A percentile compares a stretch with the other conserved stretches of the same genome.
Conservation (phyloP, 2,329 filamentous ascomycete genomes). For the Rhinocladiella similis region DNA sequence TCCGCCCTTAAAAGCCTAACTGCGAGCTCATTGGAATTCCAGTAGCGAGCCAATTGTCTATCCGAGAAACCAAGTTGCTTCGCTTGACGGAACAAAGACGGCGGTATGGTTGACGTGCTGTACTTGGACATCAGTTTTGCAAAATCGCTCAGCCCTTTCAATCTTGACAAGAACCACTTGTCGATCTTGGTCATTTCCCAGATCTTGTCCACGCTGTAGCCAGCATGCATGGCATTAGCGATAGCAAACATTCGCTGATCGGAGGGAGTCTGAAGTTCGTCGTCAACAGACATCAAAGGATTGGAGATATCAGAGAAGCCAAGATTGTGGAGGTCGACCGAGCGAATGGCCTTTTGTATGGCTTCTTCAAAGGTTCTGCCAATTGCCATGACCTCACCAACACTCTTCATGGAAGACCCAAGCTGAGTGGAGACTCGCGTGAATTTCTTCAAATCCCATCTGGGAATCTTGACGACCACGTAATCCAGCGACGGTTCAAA, state of each 20-base stretch:
- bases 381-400: constrained; percentile 98
- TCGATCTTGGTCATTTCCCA: constrained; percentile 99
- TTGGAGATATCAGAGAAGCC: constrained; percentile 84
- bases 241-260: constrained; percentile 97
- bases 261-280: constrained; percentile 93
- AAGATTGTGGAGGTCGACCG: constrained; percentile 91
- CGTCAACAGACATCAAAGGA: constrained; percentile 92
- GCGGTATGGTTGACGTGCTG: constrained; percentile 64
- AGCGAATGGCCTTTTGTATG: constrained; percentile 95
- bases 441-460: constrained; percentile 99
- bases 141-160: constrained; percentile 90
- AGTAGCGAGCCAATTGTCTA: constrained; percentile 89
- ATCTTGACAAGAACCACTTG: constrained; percentile 93
- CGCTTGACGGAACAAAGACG: constrained; percentile 71
- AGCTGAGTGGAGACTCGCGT: constrained; percentile 93
- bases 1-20: constrained; percentile 83
- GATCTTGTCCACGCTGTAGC: constrained; percentile 93
- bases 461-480: constrained; percentile 96
- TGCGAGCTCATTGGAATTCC: constrained; percentile 90
- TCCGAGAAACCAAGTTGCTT: constrained; percentile 96
- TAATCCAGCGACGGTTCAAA: constrained; percentile 99
- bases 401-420: constrained; percentile 98
- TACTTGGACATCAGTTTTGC: constrained; percentile 73
- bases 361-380: constrained; percentile 96
- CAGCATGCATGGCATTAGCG: constrained; percentile 93